Conservation (phyloP, 2,329 filamentous ascomycete species). For the Trichoderma endophyticum region DNA sequence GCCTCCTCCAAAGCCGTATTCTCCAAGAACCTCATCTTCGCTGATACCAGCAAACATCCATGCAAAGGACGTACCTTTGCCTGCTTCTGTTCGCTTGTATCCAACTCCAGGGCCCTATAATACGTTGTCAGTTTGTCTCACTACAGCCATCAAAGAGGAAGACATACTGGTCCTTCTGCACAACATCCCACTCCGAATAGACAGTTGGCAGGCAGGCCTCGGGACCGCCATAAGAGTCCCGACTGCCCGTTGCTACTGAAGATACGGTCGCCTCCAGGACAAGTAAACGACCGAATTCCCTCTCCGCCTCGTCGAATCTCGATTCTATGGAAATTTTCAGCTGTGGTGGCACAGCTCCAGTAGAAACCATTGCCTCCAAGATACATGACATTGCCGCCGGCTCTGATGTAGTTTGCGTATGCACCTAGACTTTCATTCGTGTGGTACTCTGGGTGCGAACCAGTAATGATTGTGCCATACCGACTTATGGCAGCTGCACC, state of each 20-base stretch:
- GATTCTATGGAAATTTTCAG: not conserved
- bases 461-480: not conserved
- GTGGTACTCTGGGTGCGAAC: not conserved
- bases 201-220: no score
- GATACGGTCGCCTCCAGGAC: not conserved
- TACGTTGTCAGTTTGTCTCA: no score
- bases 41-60: not conserved
- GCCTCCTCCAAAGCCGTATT: not conserved
- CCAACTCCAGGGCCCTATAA: no score
- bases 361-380: not conserved
- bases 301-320: not conserved
- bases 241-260: not conserved
- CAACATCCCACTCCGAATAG: no score
- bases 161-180: no score
- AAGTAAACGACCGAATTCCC: not conserved
- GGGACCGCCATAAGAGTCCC: no score
- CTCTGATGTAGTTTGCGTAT: not conserved
- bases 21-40: not conserved
- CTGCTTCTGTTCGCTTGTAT: no score
- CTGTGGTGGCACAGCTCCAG: not conserved
- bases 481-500: not conserved
- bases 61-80: not conserved
- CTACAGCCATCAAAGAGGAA: no score
- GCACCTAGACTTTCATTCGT: not conserved
- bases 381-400: not conserved